Percentiles rank a stretch among this genome's conserved stretches.
These are phyloP conservation scores for Hibiscus syriacus DNA, from an alignment of 345 rosid species.

Conservation along the genomic window DNA sequence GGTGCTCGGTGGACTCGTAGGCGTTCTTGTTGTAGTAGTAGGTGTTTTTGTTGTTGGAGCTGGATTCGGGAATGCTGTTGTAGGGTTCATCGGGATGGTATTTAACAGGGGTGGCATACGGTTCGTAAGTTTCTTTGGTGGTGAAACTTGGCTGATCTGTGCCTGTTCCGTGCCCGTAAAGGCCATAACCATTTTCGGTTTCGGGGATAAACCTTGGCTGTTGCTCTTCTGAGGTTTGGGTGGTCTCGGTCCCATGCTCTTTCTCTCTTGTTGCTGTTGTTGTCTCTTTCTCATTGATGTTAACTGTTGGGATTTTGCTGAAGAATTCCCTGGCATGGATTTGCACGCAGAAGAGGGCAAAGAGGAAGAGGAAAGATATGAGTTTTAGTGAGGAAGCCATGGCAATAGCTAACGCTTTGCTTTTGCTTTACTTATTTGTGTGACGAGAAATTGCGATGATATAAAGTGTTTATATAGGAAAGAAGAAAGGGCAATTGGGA, in stretches of 20 bases:
- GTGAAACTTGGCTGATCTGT: constrained; percentile 22
- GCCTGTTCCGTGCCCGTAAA: constrained; percentile 32
- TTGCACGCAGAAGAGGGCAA: constrained; percentile 16
- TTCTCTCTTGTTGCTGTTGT: background rate
- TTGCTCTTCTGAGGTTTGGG: constrained; percentile 2
- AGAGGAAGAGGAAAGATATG: constrained; percentile 16
- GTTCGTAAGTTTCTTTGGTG: constrained; percentile 7
- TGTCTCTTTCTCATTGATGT: constrained; percentile 13
- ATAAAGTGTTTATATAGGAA: constrained; percentile 21
- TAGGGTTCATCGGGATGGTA: constrained; percentile 18
- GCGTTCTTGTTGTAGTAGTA: constrained; percentile 19
- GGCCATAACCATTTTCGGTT: constrained; percentile 44
- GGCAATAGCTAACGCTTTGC: background rate
- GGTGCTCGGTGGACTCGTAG: constrained; percentile 6
- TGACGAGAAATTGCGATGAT: constrained; percentile 10
- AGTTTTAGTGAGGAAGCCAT: constrained; percentile 25
- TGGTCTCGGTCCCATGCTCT: background rate
- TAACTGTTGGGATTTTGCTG: constrained; percentile 25
- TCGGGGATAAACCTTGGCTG: constrained; percentile 30
- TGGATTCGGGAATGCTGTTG: constrained; percentile 15
- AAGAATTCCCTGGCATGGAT: constrained; percentile 32
- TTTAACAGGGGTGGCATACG: constrained; percentile 18
- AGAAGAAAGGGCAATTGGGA: background rate
- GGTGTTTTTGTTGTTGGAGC: constrained; percentile 6
- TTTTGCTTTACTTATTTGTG: background rate